phyloP scores from a whole-genome alignment of 768 basidiomycete genomes.

The Gautieria morchelliformis region DNA sequence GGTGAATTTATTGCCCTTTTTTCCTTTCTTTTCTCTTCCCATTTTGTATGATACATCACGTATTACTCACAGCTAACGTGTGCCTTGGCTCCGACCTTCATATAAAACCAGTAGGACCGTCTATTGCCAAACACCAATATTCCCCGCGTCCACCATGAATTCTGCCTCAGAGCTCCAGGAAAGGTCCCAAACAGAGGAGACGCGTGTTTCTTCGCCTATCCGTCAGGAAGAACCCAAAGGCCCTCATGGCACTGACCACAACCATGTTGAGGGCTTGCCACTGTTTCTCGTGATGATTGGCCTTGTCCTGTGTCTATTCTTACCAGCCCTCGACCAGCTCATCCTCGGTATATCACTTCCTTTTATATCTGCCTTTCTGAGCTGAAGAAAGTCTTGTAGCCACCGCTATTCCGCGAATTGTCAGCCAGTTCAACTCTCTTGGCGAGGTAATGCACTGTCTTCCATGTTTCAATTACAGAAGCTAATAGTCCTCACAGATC shows the following conservation, averaged over 20 bases:
- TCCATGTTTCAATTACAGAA: background rate
- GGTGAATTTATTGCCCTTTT: too few relatives aligned
- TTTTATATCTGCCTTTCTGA: background rate
- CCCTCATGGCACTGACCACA: background rate
- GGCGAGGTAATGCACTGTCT: constrained; percentile 17
- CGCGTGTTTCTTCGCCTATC: background rate
- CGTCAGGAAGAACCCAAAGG: background rate
- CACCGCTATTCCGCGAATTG: constrained; percentile 22
- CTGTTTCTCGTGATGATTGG: background rate
- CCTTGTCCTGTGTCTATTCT: background rate
- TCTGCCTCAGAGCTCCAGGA: background rate
- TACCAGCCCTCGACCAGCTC: constrained; percentile 5
- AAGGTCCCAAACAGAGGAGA: too few relatives aligned
- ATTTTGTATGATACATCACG: too few relatives aligned
- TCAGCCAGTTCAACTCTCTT: constrained; percentile 21
- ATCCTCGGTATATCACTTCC: background rate
- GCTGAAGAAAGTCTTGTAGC: constrained; percentile 6
- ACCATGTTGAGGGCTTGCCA: background rate
- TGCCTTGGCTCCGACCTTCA: too few relatives aligned
- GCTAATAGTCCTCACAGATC: background rate
- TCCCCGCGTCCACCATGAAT: background rate
- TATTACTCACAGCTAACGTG: too few relatives aligned
- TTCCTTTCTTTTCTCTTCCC: too few relatives aligned
- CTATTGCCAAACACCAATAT: too few relatives aligned
- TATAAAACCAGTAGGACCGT: too few relatives aligned